Evolutionary conservation across 2,329 filamentous ascomycete species (phyloP), one percentile per base, ranked within the genome.

Genomic region (Pseudogymnoascus sp.): DNA sequence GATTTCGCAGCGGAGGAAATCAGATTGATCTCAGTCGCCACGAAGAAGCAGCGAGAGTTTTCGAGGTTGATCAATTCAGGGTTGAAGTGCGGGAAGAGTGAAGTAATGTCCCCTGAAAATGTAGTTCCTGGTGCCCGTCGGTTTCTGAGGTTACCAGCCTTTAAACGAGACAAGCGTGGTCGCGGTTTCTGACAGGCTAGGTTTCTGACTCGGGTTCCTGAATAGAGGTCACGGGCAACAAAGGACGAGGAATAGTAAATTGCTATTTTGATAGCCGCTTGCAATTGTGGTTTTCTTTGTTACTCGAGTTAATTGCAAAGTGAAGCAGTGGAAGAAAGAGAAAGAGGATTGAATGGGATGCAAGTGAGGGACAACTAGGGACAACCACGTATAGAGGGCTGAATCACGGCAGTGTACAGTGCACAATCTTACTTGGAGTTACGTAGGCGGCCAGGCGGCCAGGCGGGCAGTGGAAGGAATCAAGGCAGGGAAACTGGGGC

Each of bases 101-200:
- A 56, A 56, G 25, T 56, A 56, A 56, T 10, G 46, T 56, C 46
- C 46, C 46, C 46, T 56, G 46, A 56, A 56, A 56, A 56, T 56
- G 46, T 56, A 56, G 46, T 56, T 56, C 25, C 46, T 56, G 46
- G 46, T 56, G 46, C 46, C 46, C 46, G 46, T 50, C 12, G 56
- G 56, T 60, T 60, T 60, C 59, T 40, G 59, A 60, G 59, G 59
- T 60, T 60, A 60, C 59, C 34, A 60, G 59, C 37, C 14, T 60
- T 40, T 60, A 60, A 60, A 60, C 59, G 59, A 60, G 59, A 38
- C 59, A 60, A 60, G 59, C 59, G 59, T 60, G 34, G 59, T 37
- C 34, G 12, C 34, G 23, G 59, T 37, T 60, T 60, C 34, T 40
- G 56, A 60, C 56, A 60, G 56, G 34, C 34, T 60, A 40, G 37